phyloP scores from a whole-genome alignment of 2,329 filamentous ascomycete species.

The Aspergillus texensis region DNA sequence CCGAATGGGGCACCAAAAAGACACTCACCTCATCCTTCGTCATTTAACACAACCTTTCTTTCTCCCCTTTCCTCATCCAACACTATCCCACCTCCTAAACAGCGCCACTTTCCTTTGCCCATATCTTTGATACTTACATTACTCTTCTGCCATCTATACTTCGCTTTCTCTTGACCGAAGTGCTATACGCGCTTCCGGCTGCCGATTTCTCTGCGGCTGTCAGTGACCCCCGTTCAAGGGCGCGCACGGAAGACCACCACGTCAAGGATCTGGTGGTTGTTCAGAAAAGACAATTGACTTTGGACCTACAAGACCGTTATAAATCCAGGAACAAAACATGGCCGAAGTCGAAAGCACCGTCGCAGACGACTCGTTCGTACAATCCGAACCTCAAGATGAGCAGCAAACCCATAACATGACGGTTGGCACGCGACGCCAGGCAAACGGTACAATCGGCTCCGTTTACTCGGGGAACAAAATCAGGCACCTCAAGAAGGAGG shows the following conservation, averaged over 20 bases:
- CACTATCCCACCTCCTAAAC: background rate
- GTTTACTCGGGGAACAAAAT: constrained; percentile 71
- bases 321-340: constrained; percentile 26
- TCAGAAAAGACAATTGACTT: background rate
- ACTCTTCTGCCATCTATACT: background rate
- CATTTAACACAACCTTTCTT: background rate
- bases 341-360: constrained; percentile 36
- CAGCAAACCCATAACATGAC: constrained; percentile 42
- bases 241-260: background rate
- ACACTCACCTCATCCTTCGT: background rate
- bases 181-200: constrained; percentile 2
- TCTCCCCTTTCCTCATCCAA: background rate
- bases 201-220: constrained; percentile 6
- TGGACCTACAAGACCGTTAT: too few relatives aligned
- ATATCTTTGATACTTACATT: background rate
- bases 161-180: background rate
- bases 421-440: constrained; percentile 60
- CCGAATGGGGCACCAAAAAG: background rate
- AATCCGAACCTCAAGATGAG: constrained; percentile 41
- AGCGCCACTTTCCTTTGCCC: background rate
- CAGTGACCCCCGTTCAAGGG: constrained; percentile 1
- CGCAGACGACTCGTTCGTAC: constrained; percentile 40
- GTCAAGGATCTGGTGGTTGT: background rate
- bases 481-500: constrained; percentile 67
- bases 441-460: constrained; percentile 66